Evolutionary conservation across 768 basidiomycete genomes (phyloP).

Genomic region (Auricularia sp.): DNA sequence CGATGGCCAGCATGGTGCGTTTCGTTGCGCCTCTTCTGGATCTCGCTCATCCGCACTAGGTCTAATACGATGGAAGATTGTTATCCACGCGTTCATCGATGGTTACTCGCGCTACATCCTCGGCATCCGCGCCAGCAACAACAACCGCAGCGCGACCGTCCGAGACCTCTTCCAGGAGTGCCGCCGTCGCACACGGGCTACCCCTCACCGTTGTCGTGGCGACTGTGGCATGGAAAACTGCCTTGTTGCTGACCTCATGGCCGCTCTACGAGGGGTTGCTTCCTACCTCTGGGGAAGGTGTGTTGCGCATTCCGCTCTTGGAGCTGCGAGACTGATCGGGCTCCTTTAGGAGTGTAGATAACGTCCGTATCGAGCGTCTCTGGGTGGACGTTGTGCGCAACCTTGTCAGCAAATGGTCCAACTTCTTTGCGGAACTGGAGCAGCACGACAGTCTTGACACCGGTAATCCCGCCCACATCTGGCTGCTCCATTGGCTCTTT

Average conservation of each 20-base stretch:
- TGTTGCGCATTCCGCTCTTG: too few species aligned
- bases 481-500: conserved; percentile 32
- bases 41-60: conserved; percentile 4
- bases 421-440: conserved; percentile 44
- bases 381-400: conserved; percentile 30
- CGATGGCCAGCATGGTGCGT: conserved; percentile 22
- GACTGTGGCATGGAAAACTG: conserved; percentile 16
- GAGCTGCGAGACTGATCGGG: too few species aligned
- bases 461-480: conserved; percentile 24
- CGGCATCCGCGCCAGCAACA: conserved; percentile 17
- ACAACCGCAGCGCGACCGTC: conserved; percentile 19
- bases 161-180: conserved; percentile 2
- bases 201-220: conserved; percentile 11
- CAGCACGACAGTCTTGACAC: conserved; percentile 18
- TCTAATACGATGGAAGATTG: conserved; percentile 21
- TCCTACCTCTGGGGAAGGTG: conserved; percentile 15
- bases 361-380: conserved; percentile 29
- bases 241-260: conserved; percentile 14
- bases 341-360: conserved; percentile 28
- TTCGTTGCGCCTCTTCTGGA: not conserved
- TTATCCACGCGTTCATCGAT: conserved; percentile 22
- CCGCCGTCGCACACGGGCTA: not conserved
- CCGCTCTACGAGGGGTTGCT: too few species aligned
- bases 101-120: conserved; percentile 13
- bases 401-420: conserved; percentile 30